phyloP scores from a whole-genome alignment of 371 early-diverging fungal genomes.

The Actinomucor elegans region DNA sequence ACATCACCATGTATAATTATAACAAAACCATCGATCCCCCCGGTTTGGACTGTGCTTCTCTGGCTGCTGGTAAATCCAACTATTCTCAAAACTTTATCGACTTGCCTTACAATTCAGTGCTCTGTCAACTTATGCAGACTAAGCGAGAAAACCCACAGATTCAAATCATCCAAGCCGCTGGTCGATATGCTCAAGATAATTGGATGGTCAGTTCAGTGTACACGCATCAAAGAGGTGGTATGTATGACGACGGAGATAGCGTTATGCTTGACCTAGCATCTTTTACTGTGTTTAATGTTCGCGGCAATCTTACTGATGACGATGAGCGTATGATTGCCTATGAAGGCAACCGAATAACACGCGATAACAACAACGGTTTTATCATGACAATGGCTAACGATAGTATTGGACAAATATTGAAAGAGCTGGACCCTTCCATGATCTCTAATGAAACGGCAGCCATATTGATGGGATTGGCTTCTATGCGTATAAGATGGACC shows the following conservation, averaged over 20 bases:
- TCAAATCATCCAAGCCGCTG: background rate
- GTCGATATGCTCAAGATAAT: background rate
- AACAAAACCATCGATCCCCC: background rate
- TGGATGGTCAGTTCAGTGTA: background rate
- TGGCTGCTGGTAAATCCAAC: too few species aligned
- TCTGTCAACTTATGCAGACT: background rate
- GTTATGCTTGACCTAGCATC: background rate
- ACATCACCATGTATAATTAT: background rate
- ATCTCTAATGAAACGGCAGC: background rate
- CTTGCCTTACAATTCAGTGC: background rate
- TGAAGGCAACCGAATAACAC: background rate
- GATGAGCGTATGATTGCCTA: background rate
- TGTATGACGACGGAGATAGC: background rate
- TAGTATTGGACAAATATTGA: background rate
- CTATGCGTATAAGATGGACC: background rate
- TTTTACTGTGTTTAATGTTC: background rate
- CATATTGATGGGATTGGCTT: background rate
- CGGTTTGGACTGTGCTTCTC: too few species aligned
- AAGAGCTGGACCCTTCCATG: background rate
- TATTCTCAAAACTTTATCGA: background rate
- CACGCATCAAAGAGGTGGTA: background rate
- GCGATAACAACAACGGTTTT: background rate
- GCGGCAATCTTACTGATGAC: background rate
- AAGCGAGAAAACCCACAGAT: background rate
- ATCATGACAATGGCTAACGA: background rate